These are phyloP conservation scores for Candida nonsorbophila DNA, from an alignment of 805 yeast species.

Conservation along the genomic window DNA sequence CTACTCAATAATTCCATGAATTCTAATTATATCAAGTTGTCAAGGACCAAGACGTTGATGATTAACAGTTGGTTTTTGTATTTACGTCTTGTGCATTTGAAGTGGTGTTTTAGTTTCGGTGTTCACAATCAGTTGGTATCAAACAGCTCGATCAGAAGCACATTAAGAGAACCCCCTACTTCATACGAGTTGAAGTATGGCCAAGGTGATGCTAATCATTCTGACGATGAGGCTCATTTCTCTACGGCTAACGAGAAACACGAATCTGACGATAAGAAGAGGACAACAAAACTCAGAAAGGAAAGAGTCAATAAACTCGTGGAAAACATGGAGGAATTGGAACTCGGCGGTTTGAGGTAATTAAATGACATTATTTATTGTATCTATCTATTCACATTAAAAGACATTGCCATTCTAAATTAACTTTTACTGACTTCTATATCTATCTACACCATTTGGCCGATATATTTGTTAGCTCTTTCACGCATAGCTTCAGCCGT, in stretches of 20 bases:
- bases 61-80: slow-evolving; percentile 49
- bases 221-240: slow-evolving; percentile 7
- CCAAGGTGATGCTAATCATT: slow-evolving; percentile 7
- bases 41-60: slow-evolving; percentile 40
- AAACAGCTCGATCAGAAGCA: slow-evolving; percentile 27
- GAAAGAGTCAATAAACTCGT: slow-evolving; percentile 30
- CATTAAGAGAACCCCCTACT: slow-evolving; percentile 30
- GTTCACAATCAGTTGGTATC: slow-evolving; percentile 44
- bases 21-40: slow-evolving; percentile 35
- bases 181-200: slow-evolving; percentile 18
- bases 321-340: slow-evolving; percentile 26
- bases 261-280: slow-evolving; percentile 23
- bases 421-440: no score
- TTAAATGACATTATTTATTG: neutral
- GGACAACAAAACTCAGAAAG: slow-evolving; percentile 30
- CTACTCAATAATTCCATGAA: slow-evolving; percentile 23
- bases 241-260: slow-evolving; percentile 11
- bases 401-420: no score
- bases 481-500: slow-evolving; percentile 49
- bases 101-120: slow-evolving; percentile 49
- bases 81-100: slow-evolving; percentile 42
- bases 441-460: slow-evolving; percentile 53
- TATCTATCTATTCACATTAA: neutral
- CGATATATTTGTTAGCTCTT: slow-evolving; percentile 53
- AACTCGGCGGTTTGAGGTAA: slow-evolving; percentile 5